Conservation (phyloP, 1,284 basidiomycete species). For the Tylopilus sp. region DNA sequence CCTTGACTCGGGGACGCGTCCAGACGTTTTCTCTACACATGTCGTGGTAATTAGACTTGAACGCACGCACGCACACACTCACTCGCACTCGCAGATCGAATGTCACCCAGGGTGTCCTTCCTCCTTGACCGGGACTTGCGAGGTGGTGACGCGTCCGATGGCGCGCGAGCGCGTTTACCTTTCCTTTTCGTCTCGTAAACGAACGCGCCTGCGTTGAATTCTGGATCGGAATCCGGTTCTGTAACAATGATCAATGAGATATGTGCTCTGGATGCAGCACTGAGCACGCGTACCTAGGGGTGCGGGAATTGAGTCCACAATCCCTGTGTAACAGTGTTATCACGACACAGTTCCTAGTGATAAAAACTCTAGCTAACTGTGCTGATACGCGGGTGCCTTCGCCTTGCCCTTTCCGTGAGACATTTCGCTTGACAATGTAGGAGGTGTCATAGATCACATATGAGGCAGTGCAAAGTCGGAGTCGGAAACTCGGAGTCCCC, state of each 20-base stretch:
- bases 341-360: background rate
- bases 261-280: no score
- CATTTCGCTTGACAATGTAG: slow-evolving; percentile 24
- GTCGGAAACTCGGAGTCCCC: no score
- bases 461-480: no score
- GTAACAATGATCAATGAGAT: background rate
- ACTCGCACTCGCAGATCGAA: slow-evolving; percentile 23
- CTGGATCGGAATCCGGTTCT: slow-evolving; percentile 64
- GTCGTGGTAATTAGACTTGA: background rate
- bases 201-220: slow-evolving; percentile 61
- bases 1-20: slow-evolving; percentile 10
- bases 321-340: slow-evolving; percentile 25
- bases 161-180: slow-evolving; percentile 32
- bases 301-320: slow-evolving; percentile 39
- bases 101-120: slow-evolving; percentile 8
- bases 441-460: no score
- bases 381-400: slow-evolving; percentile 31
- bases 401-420: slow-evolving; percentile 22
- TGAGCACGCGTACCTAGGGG: slow-evolving; percentile 37
- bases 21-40: slow-evolving; percentile 8
- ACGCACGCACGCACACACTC: slow-evolving; percentile 1
- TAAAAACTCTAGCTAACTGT: slow-evolving; percentile 22
- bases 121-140: slow-evolving; percentile 27
- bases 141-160: slow-evolving; percentile 23
- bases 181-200: slow-evolving; percentile 50